Percentiles rank a stretch among this genome's conserved stretches.
Conservation (phyloP, 495 filamentous ascomycete species). For the Hypoxylon trugodes region DNA sequence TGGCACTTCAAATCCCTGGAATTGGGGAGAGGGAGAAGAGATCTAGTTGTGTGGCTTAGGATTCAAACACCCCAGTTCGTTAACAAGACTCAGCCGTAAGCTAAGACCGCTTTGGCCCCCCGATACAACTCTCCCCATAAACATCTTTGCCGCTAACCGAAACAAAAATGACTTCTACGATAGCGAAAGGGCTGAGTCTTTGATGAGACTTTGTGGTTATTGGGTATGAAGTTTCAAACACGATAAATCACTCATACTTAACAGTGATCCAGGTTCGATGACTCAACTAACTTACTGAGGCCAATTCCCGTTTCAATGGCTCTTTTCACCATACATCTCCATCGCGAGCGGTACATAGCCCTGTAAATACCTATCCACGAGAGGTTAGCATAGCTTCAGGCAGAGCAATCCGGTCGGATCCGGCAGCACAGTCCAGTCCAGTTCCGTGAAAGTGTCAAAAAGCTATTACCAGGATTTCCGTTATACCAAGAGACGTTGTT, state of each 20-base stretch:
- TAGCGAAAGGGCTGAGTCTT: neutral
- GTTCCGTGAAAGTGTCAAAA: neutral
- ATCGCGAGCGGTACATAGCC: too few relatives aligned
- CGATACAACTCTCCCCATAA: neutral
- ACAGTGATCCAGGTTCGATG: neutral
- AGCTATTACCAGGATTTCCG: neutral
- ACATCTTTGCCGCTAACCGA: constrained; percentile 1
- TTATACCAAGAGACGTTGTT: constrained; percentile 13
- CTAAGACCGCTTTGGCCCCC: constrained; percentile 1
- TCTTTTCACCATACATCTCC: neutral
- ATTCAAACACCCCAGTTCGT: neutral
- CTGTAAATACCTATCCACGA: too few relatives aligned
- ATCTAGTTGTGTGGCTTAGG: constrained; percentile 25
- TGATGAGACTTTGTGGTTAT: neutral
- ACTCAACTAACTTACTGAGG: constrained; percentile 1
- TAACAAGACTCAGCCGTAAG: constrained; percentile 9
- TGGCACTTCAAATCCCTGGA: too few relatives aligned
- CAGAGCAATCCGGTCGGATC: too few relatives aligned
- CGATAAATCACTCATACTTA: neutral
- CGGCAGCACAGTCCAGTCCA: neutral
- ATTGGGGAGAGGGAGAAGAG: too few relatives aligned
- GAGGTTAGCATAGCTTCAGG: too few relatives aligned
- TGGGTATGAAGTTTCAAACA: too few relatives aligned
- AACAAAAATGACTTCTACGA: too few relatives aligned
- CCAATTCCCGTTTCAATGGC: neutral